Evolutionary conservation across 2,329 filamentous ascomycete species (phyloP), one percentile per base, ranked within the genome.

Genomic region (Diaporthe citri): DNA sequence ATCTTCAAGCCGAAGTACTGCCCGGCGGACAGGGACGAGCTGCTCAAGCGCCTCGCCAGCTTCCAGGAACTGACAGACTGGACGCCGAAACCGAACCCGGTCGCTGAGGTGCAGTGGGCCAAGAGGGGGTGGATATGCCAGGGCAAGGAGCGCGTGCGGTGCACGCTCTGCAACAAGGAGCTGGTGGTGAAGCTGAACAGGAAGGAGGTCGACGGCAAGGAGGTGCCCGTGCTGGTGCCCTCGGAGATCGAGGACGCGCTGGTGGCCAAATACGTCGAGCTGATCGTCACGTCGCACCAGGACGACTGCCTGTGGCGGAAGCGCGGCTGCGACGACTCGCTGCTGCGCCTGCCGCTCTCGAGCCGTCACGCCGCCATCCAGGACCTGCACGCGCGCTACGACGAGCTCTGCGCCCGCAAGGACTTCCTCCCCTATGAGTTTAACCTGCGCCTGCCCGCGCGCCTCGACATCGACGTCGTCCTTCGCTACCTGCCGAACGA

Each of bases 51-150:
- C 34, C 87, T 99, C 39, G 93, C 93, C 76, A 97, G 95, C 0
- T 99, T 97, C 81, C 94, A 96, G 81, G 95, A 96, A 78, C 92
- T 98, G 64, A 97, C 95, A 72, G 91, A 94, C 82, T 99, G 96
- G 96, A 93, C 94, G n/a, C 94, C 95, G 0, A 98, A 98, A 82
- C 96, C 97, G 0, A 91, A 96, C 71, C 88, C 88, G 46, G 92
- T 98, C 79, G 95, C 92, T 81, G 97, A 98, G 84, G 92, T 98
- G 10, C 93, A 95, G 82, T 99, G 97, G 97, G 96, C 96, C 0
- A 98, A 96, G 86, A 88, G 94, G 75, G 96, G 96, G 0, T 99
- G 97, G 96, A 88, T 93, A 5, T 98, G 96, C 80, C 91, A 93
- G 60, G 93, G 93, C 79, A 92, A 92, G 77, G 95, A 97, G 83